These are phyloP conservation scores for Hypoxylon sp. DNA, from an alignment of 2,329 filamentous ascomycete species.

Conservation along the genomic window DNA sequence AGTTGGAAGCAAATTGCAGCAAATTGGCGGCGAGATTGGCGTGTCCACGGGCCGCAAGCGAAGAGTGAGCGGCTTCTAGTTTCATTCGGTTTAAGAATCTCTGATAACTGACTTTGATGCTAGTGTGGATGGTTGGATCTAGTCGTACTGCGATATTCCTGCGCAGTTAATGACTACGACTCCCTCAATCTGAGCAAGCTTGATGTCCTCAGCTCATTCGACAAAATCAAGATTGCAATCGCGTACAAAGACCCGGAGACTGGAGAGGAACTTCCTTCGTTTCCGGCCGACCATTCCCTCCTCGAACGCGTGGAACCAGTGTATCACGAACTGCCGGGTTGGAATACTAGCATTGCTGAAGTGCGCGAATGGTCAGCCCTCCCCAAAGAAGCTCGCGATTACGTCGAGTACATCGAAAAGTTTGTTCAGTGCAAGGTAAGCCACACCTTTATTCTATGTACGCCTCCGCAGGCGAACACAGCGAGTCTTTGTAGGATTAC, in stretches of 20 bases:
- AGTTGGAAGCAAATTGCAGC: conserved; percentile 54
- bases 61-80: conserved; percentile 47
- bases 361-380: conserved; percentile 64
- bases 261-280: conserved; percentile 58
- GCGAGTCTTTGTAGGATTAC: background rate
- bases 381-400: conserved; percentile 65
- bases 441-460: background rate
- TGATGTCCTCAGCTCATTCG: conserved; percentile 71
- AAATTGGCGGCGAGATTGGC: conserved; percentile 53
- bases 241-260: conserved; percentile 61
- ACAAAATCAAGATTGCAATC: conserved; percentile 70
- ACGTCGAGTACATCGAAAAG: conserved; percentile 58
- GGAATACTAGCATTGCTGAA: conserved; percentile 66
- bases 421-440: conserved; percentile 11
- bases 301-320: conserved; percentile 65
- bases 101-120: background rate
- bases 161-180: conserved; percentile 43
- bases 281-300: conserved; percentile 65
- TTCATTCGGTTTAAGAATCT: background rate
- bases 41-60: conserved; percentile 65
- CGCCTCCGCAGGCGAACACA: too few relatives aligned
- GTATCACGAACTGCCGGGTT: conserved; percentile 69
- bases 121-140: conserved; percentile 36
- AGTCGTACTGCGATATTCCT: conserved; percentile 42
- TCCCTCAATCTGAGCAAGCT: conserved; percentile 57